Evolutionary conservation across 2,329 filamentous ascomycete genomes (phyloP).

Genomic region (Mycocentrospora acerina): DNA sequence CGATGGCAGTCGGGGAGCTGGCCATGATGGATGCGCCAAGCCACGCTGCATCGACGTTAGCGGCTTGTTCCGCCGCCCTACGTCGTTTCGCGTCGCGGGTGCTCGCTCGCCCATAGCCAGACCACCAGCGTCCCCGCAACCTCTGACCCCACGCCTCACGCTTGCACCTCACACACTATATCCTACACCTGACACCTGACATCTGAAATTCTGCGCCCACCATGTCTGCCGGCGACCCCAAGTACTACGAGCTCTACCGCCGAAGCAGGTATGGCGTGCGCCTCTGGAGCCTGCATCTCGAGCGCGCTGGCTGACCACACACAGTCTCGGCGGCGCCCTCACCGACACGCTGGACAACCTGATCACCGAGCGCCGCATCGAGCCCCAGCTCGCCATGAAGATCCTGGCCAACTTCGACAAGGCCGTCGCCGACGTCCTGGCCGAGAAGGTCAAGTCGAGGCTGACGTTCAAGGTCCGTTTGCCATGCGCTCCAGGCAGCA

Average conservation of each 20-base stretch:
- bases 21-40: slow-evolving; percentile 24
- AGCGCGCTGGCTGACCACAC: slow-evolving; percentile 27
- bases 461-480: slow-evolving; percentile 85
- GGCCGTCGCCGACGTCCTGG: slow-evolving; percentile 84
- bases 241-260: slow-evolving; percentile 93
- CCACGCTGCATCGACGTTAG: slow-evolving; percentile 4
- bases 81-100: slow-evolving; percentile 12
- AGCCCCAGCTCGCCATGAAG: slow-evolving; percentile 98
- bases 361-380: slow-evolving; percentile 91
- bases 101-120: slow-evolving; percentile 13
- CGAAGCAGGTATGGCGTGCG: slow-evolving; percentile 78
- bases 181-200: too few relatives aligned
- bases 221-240: slow-evolving; percentile 45
- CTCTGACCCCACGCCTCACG: slow-evolving; percentile 3
- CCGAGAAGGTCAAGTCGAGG: slow-evolving; percentile 87
- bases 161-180: too few relatives aligned
- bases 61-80: slow-evolving; percentile 4
- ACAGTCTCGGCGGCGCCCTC: slow-evolving; percentile 86
- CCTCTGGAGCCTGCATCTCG: slow-evolving; percentile 6
- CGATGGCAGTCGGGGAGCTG: slow-evolving; percentile 23
- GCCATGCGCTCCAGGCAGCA: not conserved
- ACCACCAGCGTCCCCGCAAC: slow-evolving; percentile 15
- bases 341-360: slow-evolving; percentile 97
- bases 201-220: too few relatives aligned
- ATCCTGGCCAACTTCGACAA: slow-evolving; percentile 95